Percentiles rank a stretch among this genome's conserved stretches.
Conservation (phyloP, 129 eudicot genomes). For the Sambucus nigra region DNA sequence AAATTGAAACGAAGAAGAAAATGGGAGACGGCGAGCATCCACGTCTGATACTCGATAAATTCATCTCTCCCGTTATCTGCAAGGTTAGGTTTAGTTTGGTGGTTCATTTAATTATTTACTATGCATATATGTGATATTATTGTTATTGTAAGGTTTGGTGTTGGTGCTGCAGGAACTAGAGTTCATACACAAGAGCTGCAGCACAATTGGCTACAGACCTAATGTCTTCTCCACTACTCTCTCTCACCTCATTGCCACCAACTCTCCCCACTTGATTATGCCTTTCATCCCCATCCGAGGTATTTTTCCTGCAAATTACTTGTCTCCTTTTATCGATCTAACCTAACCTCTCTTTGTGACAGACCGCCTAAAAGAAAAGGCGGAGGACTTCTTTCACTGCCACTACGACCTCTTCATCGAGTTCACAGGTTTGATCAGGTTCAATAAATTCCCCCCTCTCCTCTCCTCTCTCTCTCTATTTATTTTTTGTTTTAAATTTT, state of each 20-base stretch:
- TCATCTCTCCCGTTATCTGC: slow-evolving; percentile 43
- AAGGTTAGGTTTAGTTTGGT: slow-evolving; percentile 29
- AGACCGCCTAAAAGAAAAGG: slow-evolving; percentile 79
- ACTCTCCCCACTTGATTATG: slow-evolving; percentile 64
- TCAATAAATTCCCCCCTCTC: background rate
- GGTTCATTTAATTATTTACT: background rate
- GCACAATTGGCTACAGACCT: slow-evolving; percentile 85
- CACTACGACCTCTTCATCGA: slow-evolving; percentile 73
- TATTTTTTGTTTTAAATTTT: background rate
- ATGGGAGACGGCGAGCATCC: slow-evolving; percentile 43
- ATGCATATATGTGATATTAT: background rate
- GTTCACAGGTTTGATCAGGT: slow-evolving; percentile 96
- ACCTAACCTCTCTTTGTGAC: slow-evolving; percentile 15
- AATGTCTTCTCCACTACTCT: slow-evolving; percentile 87
- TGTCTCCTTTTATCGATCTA: background rate
- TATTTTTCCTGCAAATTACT: slow-evolving; percentile 3
- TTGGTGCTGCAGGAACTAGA: slow-evolving; percentile 51
- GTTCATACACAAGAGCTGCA: slow-evolving; percentile 83
- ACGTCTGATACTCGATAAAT: slow-evolving; percentile 55
- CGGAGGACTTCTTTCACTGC: slow-evolving; percentile 75
- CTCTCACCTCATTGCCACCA: slow-evolving; percentile 92
- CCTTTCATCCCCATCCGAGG: slow-evolving; percentile 80
- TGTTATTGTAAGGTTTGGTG: background rate
- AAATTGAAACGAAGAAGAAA: too few relatives aligned
- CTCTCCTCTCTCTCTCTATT: background rate